Conservation (phyloP, 2,329 filamentous ascomycete species). For the Aspergillus unguis region DNA sequence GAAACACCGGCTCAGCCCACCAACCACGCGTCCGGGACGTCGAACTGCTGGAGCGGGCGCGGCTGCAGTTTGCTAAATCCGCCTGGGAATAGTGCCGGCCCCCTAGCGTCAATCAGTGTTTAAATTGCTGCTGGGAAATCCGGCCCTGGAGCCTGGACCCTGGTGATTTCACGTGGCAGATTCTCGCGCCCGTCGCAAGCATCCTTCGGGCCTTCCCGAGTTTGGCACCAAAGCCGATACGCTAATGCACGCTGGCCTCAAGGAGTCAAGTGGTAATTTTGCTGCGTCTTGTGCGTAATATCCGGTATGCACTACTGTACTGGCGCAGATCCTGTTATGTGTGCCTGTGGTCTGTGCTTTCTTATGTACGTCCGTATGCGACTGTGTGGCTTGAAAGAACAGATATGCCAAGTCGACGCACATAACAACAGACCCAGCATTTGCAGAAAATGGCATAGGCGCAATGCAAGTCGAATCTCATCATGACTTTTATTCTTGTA, state of each 20-base stretch:
- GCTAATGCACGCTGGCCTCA: slow-evolving; percentile 10
- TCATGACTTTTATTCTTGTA: no score
- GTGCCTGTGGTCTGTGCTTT: no score
- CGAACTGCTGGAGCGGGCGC: slow-evolving; percentile 27
- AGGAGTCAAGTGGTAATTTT: not conserved
- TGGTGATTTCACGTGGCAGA: slow-evolving; percentile 27
- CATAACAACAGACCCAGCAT: no score
- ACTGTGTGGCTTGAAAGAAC: no score
- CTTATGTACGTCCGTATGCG: no score
- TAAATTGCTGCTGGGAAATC: no score
- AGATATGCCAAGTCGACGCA: no score
- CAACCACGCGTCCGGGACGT: slow-evolving; percentile 4
- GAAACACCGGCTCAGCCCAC: slow-evolving; percentile 2
- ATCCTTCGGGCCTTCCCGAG: slow-evolving; percentile 27
- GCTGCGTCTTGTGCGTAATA: not conserved
- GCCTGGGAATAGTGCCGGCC: slow-evolving; percentile 10
- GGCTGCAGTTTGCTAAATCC: slow-evolving; percentile 3
- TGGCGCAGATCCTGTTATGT: no score
- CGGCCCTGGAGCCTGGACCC: slow-evolving; percentile 23
- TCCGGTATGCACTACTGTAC: not conserved
- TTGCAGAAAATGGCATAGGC: no score
- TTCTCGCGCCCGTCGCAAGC: slow-evolving; percentile 19
- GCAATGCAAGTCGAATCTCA: no score
- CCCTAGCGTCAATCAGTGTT: slow-evolving; percentile 8
- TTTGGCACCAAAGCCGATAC: slow-evolving; percentile 31